Percentiles rank a stretch among this genome's conserved stretches.
phyloP scores from a whole-genome alignment of 208 protist genomes.

The Crithidia expoeki region DNA sequence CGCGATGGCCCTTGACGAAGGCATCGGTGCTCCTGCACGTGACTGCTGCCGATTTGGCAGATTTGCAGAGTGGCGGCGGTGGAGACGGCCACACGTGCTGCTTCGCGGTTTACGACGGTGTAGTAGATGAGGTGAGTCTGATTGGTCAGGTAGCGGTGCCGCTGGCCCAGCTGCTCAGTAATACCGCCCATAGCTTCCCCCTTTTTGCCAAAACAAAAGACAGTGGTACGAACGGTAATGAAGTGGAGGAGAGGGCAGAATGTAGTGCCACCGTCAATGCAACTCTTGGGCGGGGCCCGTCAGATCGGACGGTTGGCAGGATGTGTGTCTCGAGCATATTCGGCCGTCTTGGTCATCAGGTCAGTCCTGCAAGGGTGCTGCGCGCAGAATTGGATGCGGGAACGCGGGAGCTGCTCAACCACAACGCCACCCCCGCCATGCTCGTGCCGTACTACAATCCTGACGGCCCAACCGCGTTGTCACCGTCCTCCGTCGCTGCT shows the following conservation, averaged over 20 bases:
- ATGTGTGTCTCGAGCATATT: conserved; percentile 24
- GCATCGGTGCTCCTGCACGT: conserved; percentile 61
- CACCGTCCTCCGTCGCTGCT: not conserved
- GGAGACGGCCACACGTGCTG: conserved; percentile 18
- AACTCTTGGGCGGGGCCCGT: no score
- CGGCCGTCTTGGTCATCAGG: conserved; percentile 17
- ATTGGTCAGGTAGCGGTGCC: conserved; percentile 69
- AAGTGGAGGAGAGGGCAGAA: not conserved
- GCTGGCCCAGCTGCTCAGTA: conserved; percentile 61
- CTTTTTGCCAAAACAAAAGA: conserved; percentile 22
- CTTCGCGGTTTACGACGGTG: conserved; percentile 77
- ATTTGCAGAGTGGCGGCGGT: not conserved
- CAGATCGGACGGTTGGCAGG: conserved; percentile 15
- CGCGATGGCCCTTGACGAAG: conserved; percentile 43
- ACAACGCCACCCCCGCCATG: not conserved
- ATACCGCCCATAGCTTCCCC: conserved; percentile 42
- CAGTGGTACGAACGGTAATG: no score
- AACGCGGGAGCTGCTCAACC: not conserved
- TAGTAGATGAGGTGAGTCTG: conserved; percentile 71
- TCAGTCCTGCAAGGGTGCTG: not conserved
- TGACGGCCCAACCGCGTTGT: not conserved
- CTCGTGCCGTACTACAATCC: conserved; percentile 32
- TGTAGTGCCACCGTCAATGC: no score
- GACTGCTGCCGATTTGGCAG: conserved; percentile 12
- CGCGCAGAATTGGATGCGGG: not conserved